phyloP scores from a whole-genome alignment of 1,284 basidiomycete genomes.

The Sanghuangporus sanghuang region DNA sequence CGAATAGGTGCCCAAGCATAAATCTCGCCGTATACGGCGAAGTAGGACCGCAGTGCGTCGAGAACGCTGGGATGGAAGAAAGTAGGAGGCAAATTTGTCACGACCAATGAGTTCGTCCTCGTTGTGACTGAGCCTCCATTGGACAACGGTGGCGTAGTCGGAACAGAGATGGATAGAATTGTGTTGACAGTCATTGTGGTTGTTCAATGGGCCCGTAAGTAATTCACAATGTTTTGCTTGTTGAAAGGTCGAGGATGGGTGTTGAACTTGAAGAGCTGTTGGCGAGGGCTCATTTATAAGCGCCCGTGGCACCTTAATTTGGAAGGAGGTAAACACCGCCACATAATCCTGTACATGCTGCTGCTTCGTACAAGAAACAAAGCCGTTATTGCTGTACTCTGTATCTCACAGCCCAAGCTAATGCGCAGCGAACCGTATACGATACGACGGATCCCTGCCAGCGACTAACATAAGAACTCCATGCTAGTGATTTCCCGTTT shows the following conservation, averaged over 20 bases:
- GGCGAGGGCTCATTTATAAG: too few species aligned
- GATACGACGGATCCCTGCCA: too few species aligned
- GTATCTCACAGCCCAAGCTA: too few species aligned
- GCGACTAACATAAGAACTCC: too few species aligned
- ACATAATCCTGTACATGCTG: too few species aligned
- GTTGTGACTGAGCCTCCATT: constrained; percentile 10
- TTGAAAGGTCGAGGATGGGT: background rate
- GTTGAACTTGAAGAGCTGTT: background rate
- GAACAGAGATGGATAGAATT: constrained; percentile 3
- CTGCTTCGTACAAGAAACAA: too few species aligned
- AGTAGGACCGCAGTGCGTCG: constrained; percentile 62
- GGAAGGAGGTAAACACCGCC: too few species aligned
- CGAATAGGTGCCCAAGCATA: constrained; percentile 84
- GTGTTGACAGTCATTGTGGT: background rate
- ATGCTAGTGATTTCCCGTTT: too few species aligned
- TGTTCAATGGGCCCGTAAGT: too few species aligned
- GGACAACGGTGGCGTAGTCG: constrained; percentile 18
- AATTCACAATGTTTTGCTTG: background rate
- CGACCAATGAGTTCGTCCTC: constrained; percentile 64
- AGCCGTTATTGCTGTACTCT: too few species aligned
- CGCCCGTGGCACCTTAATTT: too few species aligned
- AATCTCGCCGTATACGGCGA: constrained; percentile 68
- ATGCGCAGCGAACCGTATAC: too few species aligned
- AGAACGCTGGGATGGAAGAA: constrained; percentile 70
- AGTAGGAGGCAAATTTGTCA: constrained; percentile 56